phyloP scores from a whole-genome alignment of 768 basidiomycete genomes.

The Leucocoprinus sp. region DNA sequence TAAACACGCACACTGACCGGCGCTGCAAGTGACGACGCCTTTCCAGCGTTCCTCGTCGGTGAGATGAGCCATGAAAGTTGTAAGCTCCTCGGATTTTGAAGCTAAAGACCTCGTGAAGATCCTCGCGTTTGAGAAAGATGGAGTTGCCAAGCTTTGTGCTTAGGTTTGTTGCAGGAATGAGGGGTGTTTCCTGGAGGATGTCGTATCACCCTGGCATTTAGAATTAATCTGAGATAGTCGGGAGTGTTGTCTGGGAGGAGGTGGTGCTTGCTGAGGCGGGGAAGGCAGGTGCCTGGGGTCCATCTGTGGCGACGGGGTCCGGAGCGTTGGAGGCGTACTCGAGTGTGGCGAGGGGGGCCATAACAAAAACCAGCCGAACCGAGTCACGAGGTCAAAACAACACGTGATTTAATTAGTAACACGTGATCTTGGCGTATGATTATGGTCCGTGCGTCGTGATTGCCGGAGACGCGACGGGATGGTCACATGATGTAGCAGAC shows the following conservation, averaged over 20 bases:
- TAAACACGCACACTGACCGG: constrained; percentile 71
- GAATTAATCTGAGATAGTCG: constrained; percentile 82
- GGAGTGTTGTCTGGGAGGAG: constrained; percentile 62
- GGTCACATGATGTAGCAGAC: constrained; percentile 11
- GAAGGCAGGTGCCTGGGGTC: constrained; percentile 29
- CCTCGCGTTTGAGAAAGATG: constrained; percentile 95
- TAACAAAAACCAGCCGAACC: no score
- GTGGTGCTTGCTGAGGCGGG: constrained; percentile 58
- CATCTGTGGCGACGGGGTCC: constrained; percentile 33
- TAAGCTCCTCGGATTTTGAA: constrained; percentile 99
- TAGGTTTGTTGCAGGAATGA: constrained; percentile 80
- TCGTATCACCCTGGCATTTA: constrained; percentile 90
- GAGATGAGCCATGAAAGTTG: constrained; percentile 93
- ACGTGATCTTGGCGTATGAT: background rate
- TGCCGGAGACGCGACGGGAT: background rate
- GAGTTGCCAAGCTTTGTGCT: constrained; percentile 85
- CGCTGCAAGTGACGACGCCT: constrained; percentile 96
- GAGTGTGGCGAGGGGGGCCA: constrained; percentile 44
- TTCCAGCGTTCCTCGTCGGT: constrained; percentile 89
- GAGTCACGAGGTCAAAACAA: no score
- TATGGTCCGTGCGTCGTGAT: no score
- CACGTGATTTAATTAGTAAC: no score
- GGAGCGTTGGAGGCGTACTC: constrained; percentile 69
- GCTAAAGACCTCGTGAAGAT: constrained; percentile 94
- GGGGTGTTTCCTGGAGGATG: constrained; percentile 81